Base-by-base conservation (phyloP, 441 rosid genomes). In the Cnidoscolus chayamansa region DNA sequence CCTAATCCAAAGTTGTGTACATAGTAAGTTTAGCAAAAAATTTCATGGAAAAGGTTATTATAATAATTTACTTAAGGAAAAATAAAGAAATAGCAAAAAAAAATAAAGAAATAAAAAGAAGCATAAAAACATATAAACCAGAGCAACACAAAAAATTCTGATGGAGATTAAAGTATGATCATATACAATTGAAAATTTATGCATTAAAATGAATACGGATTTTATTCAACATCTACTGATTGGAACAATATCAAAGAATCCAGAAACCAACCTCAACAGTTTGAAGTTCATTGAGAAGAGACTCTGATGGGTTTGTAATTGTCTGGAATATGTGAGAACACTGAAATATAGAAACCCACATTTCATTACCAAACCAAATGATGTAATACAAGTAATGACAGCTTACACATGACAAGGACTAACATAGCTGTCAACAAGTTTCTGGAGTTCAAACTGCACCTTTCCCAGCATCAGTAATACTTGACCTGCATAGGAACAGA, bases 231-330 rank as follows among this genome's bases (percentile, higher is more conserved):
- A 63, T 31, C 60, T 32, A 65, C 43, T 8, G 20, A 53, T 47
- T 15, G 49, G 48, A 69, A 47, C 11, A 63, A 48, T 11, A 58
- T 11, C 59, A 64, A 72, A 70, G 48, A 15, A 68, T 55, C 69
- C 11, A 77, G 47, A 25, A 71, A 86, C 94, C 70, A 70, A 96
- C 99, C 98, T 96, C 98, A 68, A 96, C 99, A 43, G 80, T 89
- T 67, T 88, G 88, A 40, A 96, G 97, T 69, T 96, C 98, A 75
- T 81, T 87, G 70, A 96, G 91, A 80, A 93, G 96, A 47, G 97
- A 92, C 76, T 91, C 99, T 32, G 99, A 89, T 4, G 99, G 99
- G 59, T 79, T 69, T 59, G 97, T 90, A 78, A 96, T 91, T 20
- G 99, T 96, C 78, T 83, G 71, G 73, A 83, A 67, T 78, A 96